Evolutionary conservation across 345 rosid species (phyloP).

Genomic region (Leavenworthia alabamica): DNA sequence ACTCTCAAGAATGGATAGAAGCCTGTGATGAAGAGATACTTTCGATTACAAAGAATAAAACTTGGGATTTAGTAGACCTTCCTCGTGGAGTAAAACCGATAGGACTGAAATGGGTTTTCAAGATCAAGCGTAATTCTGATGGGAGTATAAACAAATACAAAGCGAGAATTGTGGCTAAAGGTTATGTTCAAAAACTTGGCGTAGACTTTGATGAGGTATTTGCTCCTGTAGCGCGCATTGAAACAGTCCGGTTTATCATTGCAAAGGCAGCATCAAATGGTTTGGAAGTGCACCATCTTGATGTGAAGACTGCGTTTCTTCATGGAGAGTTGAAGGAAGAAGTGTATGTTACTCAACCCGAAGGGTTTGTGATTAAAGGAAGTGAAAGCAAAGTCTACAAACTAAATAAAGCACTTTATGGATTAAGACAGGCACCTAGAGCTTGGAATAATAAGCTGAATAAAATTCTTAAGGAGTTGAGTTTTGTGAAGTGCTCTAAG

Average conservation of each 20-base stretch:
- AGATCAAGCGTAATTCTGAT: background rate
- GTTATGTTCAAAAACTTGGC: background rate
- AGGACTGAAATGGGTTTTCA: background rate
- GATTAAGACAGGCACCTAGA: background rate
- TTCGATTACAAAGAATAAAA: rapidly evolving
- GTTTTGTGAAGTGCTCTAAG: background rate
- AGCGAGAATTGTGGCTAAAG: background rate
- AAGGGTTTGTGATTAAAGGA: background rate
- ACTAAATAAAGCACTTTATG: background rate
- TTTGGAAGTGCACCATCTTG: too few relatives aligned
- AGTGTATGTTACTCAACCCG: background rate
- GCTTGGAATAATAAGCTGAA: background rate
- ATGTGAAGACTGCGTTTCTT: too few relatives aligned
- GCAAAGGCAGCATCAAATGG: too few relatives aligned
- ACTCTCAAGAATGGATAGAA: too few relatives aligned
- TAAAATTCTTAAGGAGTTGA: background rate
- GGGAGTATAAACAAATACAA: background rate
- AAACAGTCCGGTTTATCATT: too few relatives aligned
- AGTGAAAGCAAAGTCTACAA: background rate
- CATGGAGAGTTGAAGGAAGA: background rate
- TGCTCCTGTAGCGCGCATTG: background rate
- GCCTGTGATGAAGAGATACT: background rate
- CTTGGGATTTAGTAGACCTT: background rate
- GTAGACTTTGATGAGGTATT: background rate
- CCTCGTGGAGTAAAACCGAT: background rate